phyloP scores from a whole-genome alignment of 345 rosid genomes.

The Ailanthus altissimus region DNA sequence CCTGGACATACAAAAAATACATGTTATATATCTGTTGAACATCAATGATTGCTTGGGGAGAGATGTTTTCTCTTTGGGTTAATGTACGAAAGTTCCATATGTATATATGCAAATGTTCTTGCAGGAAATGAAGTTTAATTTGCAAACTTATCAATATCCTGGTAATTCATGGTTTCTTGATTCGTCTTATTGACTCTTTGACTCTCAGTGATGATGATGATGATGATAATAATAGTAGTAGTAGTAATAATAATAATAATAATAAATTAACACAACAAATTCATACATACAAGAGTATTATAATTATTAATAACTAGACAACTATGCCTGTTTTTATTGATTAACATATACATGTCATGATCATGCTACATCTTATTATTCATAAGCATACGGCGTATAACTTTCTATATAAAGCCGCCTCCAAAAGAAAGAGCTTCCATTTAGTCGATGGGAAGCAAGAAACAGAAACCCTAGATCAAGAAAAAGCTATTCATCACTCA shows the following conservation, averaged over 20 bases:
- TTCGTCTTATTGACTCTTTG: background rate
- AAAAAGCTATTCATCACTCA: background rate
- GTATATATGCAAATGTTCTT: background rate
- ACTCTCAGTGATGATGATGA: too few species aligned
- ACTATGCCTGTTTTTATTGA: background rate
- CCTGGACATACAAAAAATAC: background rate
- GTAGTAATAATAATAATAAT: background rate
- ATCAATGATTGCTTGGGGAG: background rate
- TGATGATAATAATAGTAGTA: too few species aligned
- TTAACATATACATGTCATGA: background rate
- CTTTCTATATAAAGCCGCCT: background rate
- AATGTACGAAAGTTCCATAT: background rate
- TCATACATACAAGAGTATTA: background rate
- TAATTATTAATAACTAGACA: background rate
- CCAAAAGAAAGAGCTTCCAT: background rate
- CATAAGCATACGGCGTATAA: background rate
- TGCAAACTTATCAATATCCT: background rate
- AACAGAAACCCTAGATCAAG: background rate
- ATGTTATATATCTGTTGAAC: background rate
- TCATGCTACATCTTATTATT: background rate
- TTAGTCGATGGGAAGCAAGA: background rate
- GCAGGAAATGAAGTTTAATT: background rate
- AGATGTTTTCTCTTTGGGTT: background rate
- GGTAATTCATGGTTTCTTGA: background rate
- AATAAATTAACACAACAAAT: background rate